These are phyloP conservation scores for Talaromyces ruber DNA, from an alignment of 495 filamentous ascomycete species.

Conservation along the genomic window DNA sequence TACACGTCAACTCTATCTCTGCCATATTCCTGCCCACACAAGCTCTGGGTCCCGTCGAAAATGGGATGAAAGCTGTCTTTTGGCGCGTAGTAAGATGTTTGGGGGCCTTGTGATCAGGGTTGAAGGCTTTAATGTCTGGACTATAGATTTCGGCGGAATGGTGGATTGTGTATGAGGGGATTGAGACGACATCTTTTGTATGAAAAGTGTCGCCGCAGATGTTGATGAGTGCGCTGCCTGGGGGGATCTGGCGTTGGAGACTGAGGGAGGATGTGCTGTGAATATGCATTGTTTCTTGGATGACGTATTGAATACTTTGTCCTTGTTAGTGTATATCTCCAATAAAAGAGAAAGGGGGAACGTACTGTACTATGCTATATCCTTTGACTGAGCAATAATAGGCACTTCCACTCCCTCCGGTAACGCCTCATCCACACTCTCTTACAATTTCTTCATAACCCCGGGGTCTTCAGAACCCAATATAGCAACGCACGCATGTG, in stretches of 20 bases:
- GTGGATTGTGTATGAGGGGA: conserved; percentile 85
- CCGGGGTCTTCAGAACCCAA: conserved; percentile 63
- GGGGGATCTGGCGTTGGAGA: conserved; percentile 72
- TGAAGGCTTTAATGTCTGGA: conserved; percentile 62
- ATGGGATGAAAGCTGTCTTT: conserved; percentile 82
- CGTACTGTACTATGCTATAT: conserved; percentile 67
- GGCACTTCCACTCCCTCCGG: conserved; percentile 55
- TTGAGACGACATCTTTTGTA: conserved; percentile 66
- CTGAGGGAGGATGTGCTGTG: conserved; percentile 86
- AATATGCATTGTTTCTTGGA: conserved; percentile 84
- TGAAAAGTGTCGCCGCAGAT: conserved; percentile 58
- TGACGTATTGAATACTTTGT: conserved; percentile 59
- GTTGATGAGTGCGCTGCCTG: conserved; percentile 44
- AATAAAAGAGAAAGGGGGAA: background rate
- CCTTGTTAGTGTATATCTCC: conserved; percentile 3
- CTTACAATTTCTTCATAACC: conserved; percentile 62
- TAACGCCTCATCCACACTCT: conserved; percentile 62
- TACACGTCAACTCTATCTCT: conserved; percentile 87
- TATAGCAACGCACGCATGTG: conserved; percentile 80
- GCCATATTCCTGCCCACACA: conserved; percentile 88
- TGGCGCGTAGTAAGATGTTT: conserved; percentile 49
- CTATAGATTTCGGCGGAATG: conserved; percentile 80
- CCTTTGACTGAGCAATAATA: conserved; percentile 59
- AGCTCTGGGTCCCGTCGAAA: conserved; percentile 69
- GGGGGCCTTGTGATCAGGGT: conserved; percentile 69